Evolutionary conservation across 148 eudicot genomes (phyloP), one percentile per base, ranked within the genome.

Genomic region (Rheum nobile): DNA sequence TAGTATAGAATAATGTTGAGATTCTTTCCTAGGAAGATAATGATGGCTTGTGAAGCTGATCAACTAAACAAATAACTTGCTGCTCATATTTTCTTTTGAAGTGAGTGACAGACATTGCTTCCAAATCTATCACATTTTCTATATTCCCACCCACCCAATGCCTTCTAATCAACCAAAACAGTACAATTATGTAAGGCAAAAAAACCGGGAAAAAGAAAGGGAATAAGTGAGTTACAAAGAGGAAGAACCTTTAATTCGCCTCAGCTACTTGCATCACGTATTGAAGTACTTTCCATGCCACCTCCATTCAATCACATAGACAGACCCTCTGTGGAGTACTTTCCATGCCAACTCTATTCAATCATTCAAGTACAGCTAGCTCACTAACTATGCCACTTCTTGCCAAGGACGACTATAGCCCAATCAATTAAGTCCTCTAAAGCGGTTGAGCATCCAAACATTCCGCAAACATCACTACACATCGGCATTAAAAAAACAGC

Each of bases 81-180:
- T 95, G 96, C 83, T 95, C 99, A 67, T 95, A 95, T 90, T 92
- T 95, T 78, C 89, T 91, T 87, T 95, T 95, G 82, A 91, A 92
- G 80, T 95, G 99, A 79, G 86, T 80, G 52, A 90, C 91, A 76
- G 96, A 90, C 99, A 95, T 95, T 52, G 97, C 94, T 77, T 95
- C 99, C 88, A 95, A 85, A 85, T 95, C n/a, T n/a, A n/a, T n/a
- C n/a, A n/a, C n/a, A n/a, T n/a, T n/a, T n/a, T n/a, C n/a, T n/a
- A n/a, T n/a, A n/a, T n/a, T n/a, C n/a, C n/a, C n/a, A n/a, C n/a
- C n/a, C n/a, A n/a, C n/a, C n/a, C n/a, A n/a, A n/a, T n/a, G n/a
- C n/a, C n/a, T n/a, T n/a, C n/a, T n/a, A n/a, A n/a, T n/a, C n/a
- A n/a, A n/a, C n/a, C n/a, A n/a, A n/a, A n/a, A n/a, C n/a, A n/a